These are phyloP conservation scores for Coccinonectria pachysandricola DNA, from an alignment of 2,329 filamentous ascomycete genomes.

Conservation along the genomic window DNA sequence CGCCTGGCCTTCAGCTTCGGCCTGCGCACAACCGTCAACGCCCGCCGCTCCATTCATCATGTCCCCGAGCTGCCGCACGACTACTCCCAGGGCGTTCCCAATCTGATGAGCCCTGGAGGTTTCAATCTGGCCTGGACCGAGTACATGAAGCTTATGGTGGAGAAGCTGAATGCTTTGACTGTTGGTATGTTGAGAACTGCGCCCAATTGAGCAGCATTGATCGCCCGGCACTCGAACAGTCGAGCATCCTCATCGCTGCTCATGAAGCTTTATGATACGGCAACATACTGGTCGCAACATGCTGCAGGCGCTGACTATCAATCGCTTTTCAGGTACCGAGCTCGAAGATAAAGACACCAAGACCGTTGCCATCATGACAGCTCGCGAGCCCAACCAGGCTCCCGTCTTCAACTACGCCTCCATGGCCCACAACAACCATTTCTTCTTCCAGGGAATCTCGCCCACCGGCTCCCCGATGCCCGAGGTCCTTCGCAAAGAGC, in stretches of 20 bases:
- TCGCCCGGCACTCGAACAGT: too few species aligned
- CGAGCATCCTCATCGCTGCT: too few species aligned
- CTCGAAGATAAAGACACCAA: slow-evolving; percentile 52
- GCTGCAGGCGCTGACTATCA: slow-evolving; percentile 9
- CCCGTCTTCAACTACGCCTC: slow-evolving; percentile 91
- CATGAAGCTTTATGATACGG: too few species aligned
- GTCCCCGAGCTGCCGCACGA: slow-evolving; percentile 37
- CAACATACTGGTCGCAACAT: too few species aligned
- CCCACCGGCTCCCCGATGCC: slow-evolving; percentile 42
- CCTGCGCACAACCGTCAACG: slow-evolving; percentile 24
- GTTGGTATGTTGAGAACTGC: slow-evolving; percentile 59
- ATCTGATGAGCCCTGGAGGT: slow-evolving; percentile 57
- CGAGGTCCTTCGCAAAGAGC: slow-evolving; percentile 41
- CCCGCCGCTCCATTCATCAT: slow-evolving; percentile 34
- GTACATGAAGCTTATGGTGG: slow-evolving; percentile 65
- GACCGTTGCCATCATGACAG: slow-evolving; percentile 61
- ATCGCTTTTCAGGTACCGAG: slow-evolving; percentile 44
- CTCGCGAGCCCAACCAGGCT: slow-evolving; percentile 68
- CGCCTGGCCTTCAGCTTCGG: slow-evolving; percentile 28
- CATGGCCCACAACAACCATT: slow-evolving; percentile 85
- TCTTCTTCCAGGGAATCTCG: slow-evolving; percentile 59
- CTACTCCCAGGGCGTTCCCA: slow-evolving; percentile 48
- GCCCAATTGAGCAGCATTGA: too few species aligned
- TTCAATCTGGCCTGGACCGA: slow-evolving; percentile 72
- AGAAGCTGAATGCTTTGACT: slow-evolving; percentile 65